Percentiles rank a stretch among this genome's conserved stretches.
These are phyloP conservation scores for Xylaria sp. DNA, from an alignment of 495 filamentous ascomycete genomes.

Conservation along the genomic window DNA sequence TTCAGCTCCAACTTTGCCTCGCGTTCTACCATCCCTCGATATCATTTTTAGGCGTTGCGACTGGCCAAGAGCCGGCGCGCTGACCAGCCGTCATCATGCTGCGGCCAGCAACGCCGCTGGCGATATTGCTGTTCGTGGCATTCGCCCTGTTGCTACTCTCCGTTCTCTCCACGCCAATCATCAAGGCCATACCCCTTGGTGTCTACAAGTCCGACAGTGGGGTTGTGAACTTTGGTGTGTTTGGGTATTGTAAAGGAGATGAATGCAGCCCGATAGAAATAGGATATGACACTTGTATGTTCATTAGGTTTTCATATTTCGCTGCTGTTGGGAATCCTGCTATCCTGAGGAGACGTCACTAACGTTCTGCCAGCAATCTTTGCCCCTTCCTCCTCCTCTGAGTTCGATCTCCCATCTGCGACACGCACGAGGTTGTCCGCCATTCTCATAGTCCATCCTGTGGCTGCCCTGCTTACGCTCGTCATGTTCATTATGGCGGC, in stretches of 20 bases:
- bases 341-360: neutral
- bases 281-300: constrained; percentile 82
- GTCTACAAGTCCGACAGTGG: constrained; percentile 62
- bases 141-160: constrained; percentile 86
- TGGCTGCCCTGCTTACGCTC: constrained; percentile 86
- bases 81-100: constrained; percentile 58
- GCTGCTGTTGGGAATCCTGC: neutral
- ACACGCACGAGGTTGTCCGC: constrained; percentile 87
- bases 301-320: constrained; percentile 33
- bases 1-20: constrained; percentile 2
- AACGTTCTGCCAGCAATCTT: constrained; percentile 44
- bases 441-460: constrained; percentile 90
- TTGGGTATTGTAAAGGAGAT: constrained; percentile 77
- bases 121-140: constrained; percentile 81
- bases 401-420: constrained; percentile 76
- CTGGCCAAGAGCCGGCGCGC: constrained; percentile 38
- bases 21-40: neutral
- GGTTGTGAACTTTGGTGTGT: constrained; percentile 82
- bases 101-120: constrained; percentile 91
- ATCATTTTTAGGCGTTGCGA: constrained; percentile 34
- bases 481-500: constrained; percentile 81
- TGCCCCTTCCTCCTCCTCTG: constrained; percentile 34
- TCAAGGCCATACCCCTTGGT: constrained; percentile 83
- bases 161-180: constrained; percentile 91
- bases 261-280: constrained; percentile 76